phyloP scores from a whole-genome alignment of 2,329 filamentous ascomycete genomes.

The Aspergillus ruber region DNA sequence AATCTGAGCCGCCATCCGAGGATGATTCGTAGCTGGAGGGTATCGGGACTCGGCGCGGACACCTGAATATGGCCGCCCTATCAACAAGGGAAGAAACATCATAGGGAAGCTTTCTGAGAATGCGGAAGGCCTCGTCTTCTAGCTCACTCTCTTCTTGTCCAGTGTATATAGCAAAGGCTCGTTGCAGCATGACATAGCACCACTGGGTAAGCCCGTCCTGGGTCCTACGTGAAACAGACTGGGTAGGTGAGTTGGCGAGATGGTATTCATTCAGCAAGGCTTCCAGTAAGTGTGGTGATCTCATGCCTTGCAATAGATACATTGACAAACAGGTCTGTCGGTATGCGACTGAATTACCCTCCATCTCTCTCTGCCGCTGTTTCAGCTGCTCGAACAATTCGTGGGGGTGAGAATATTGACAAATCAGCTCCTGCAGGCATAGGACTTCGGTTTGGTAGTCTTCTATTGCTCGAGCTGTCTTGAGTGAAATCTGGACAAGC shows the following conservation, averaged over 20 bases:
- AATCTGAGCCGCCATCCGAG: too few relatives aligned
- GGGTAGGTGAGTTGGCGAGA: background rate
- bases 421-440: constrained; percentile 3
- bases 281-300: background rate
- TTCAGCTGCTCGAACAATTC: constrained; percentile 1
- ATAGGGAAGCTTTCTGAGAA: background rate
- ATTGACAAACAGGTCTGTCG: background rate
- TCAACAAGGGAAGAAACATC: background rate
- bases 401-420: constrained; percentile 1
- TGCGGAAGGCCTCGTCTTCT: background rate
- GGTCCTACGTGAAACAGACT: background rate
- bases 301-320: background rate
- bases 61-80: background rate
- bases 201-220: background rate
- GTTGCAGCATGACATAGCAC: background rate
- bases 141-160: background rate
- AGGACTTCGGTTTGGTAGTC: background rate
- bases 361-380: background rate
- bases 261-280: background rate
- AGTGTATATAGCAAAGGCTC: background rate
- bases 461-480: background rate
- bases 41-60: background rate
- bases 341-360: background rate
- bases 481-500: background rate
- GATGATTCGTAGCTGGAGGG: too few relatives aligned